Evolutionary conservation across 192 early-diverging fungal genomes (phyloP), one percentile per base, ranked within the genome.

Genomic region (Gonapodya prolifera): DNA sequence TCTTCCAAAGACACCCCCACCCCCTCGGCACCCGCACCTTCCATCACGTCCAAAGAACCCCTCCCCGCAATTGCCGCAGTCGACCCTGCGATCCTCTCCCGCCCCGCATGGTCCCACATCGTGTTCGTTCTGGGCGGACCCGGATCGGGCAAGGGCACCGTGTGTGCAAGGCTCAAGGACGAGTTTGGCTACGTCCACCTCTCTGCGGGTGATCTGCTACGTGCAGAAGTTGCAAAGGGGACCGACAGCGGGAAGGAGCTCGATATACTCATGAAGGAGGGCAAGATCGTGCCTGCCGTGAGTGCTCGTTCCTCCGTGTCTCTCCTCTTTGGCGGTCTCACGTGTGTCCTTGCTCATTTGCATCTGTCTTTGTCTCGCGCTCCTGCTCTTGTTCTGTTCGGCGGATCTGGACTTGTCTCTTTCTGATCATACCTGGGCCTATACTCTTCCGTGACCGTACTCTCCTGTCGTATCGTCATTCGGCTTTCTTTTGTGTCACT

Each of bases 151-250:
- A 83, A 85, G 80, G 89, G 89, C 8, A 91, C 89, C 16, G 84
- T 90, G 35, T 91, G 89, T 76, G 84, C 76, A 30, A 70, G 80
- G 33, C 80, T 91, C 0, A 84, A 82, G 2, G 78, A 86, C n/a
- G 71, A 70, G 29, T 80, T 85, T 30, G 70, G 79, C 1, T 87
- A 82, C 70, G 80, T 80, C 1, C 89, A 91, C 73, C 34, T 91
- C 16, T 90, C 88, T 0, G 84, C 86, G 2, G 89, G 89, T 8
- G 89, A 91, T 79, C 77, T 91, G 32, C 80, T 91, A 29, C 81
- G 89, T 17, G 86, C 84, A 32, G 89, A 91, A 77, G 82, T 85
- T 1, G 79, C 83, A 2, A 79, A 78, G 18, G 87, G 83, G 0
- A 81, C 83, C 2, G 71, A 70, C 31, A 70, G 88, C 13, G 89